Conservation (phyloP, 768 basidiomycete genomes). For the Mycena rebaudengoi region DNA sequence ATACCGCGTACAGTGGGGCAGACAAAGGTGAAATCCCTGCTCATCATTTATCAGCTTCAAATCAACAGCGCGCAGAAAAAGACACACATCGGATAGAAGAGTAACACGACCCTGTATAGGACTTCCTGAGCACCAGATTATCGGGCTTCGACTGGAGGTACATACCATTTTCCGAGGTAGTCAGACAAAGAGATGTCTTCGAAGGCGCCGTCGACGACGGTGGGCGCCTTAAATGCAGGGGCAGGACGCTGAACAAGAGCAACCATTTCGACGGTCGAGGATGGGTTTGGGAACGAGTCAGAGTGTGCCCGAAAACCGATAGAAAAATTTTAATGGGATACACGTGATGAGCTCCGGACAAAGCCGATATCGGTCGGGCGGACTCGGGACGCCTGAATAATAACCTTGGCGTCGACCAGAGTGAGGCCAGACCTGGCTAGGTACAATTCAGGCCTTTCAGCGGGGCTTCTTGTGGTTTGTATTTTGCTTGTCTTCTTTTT, state of each 20-base stretch:
- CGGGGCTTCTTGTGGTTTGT: no score
- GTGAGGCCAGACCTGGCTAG: no score
- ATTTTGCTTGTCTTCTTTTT: no score
- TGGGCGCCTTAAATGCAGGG: slow-evolving; percentile 78
- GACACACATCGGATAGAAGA: slow-evolving; percentile 93
- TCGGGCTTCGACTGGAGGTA: slow-evolving; percentile 3
- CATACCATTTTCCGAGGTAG: slow-evolving; percentile 85
- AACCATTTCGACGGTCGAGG: slow-evolving; percentile 46
- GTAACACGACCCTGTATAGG: slow-evolving; percentile 79
- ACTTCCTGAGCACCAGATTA: slow-evolving; percentile 6
- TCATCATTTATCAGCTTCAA: slow-evolving; percentile 2
- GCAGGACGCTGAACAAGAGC: slow-evolving; percentile 86
- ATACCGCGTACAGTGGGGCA: slow-evolving; percentile 74
- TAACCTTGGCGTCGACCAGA: no score
- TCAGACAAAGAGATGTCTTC: slow-evolving; percentile 77
- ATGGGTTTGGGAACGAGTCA: neutral
- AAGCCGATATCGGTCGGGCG: no score
- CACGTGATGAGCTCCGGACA: no score
- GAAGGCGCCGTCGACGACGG: slow-evolving; percentile 82
- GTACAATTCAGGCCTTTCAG: no score
- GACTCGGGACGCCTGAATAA: no score
- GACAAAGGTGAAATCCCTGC: slow-evolving; percentile 87
- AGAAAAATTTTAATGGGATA: no score
- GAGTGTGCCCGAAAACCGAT: neutral
- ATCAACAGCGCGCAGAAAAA: neutral